Evolutionary conservation across 106 monocot species (phyloP), one percentile per base, ranked within the genome.

Genomic region (Dactylorhiza incarnata): DNA sequence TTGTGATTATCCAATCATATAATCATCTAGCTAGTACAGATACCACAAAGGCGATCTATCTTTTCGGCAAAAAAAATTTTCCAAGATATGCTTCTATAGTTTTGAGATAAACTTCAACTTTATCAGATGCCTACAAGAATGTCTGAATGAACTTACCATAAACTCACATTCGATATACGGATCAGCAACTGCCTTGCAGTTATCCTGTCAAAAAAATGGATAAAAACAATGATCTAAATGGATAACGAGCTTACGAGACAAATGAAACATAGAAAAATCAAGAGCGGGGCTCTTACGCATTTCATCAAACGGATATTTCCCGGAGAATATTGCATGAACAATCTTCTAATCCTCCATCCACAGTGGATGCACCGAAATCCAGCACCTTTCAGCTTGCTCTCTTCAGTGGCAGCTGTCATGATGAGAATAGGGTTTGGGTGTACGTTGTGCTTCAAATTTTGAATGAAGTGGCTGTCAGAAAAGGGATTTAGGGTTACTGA

Each of bases 141-240:
- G 50, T 74, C 8, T 8, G 9, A 69, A 14, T 5, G 56, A 43
- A 22, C 62, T 10, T 71, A 96, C 96, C 96, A 91, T 96, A 75
- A 96, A 85, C 68, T 96, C 96, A 51, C 96, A 96, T 75, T 96
- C 96, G 62, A 96, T 88, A 78, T 96, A 96, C n/a, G 90, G 93
- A 80, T 96, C 96, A 19, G 90, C 93, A 14, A 96, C 86, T 0
- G 80, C 82, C 73, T 89, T 89, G 86, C 96, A 96, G 15, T 74
- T 85, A 49, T 89, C 86, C 95, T 95, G 81, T 24, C 8, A 48
- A 62, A 22, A 12, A 5, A 49, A 68, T 22, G n/a, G 74, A 43
- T 65, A 72, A 14, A 8, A 48, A 5, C 44, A 26, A 13, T 65
- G 26, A 65, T 65, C 4, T n/a, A 13, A 65, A 65, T 63, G 17